phyloP scores from a whole-genome alignment of 306 rosid species.

The Betula pendula region DNA sequence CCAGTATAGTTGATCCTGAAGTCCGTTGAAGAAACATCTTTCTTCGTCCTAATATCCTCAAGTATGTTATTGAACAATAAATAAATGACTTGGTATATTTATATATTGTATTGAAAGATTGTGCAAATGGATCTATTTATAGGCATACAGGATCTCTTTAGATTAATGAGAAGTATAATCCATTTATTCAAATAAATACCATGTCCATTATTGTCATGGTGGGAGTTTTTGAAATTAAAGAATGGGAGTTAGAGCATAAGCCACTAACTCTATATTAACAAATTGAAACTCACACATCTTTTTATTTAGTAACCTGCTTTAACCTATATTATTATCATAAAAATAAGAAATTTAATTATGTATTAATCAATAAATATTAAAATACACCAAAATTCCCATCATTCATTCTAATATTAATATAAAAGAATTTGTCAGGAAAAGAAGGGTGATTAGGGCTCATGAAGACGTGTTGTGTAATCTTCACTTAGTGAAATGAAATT shows the following conservation, averaged over 20 bases:
- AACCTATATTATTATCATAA: neutral
- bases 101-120: neutral
- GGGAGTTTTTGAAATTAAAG: neutral
- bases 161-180: neutral
- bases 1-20: neutral
- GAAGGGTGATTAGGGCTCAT: too few relatives aligned
- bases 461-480: too few relatives aligned
- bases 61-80: neutral
- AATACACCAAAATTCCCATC: neutral
- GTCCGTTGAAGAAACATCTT: neutral
- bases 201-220: neutral
- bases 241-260: neutral
- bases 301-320: neutral
- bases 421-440: too few relatives aligned
- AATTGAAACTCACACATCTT: neutral
- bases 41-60: neutral
- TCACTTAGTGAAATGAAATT: too few relatives aligned
- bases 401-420: too few relatives aligned
- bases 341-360: neutral
- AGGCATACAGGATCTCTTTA: neutral
- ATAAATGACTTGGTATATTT: neutral
- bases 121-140: neutral
- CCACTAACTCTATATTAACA: neutral
- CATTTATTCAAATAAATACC: neutral
- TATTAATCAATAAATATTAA: neutral